Conservation (phyloP, 1,284 basidiomycete species). For the Rugiboletus extremiorientalis region DNA sequence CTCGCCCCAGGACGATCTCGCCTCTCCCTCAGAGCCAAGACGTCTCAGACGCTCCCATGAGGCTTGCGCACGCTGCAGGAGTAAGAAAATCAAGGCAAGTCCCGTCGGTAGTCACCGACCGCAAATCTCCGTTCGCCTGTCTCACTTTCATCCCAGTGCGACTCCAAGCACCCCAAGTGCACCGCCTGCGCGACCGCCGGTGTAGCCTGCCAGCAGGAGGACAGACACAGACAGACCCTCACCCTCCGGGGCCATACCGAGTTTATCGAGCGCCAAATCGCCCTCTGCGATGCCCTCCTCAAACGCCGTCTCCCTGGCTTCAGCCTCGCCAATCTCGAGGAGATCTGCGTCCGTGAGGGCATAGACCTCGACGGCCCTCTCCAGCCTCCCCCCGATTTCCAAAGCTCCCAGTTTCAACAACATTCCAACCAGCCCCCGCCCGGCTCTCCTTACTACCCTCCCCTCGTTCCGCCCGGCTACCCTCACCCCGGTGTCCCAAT, state of each 20-base stretch:
- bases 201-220: constrained; percentile 78
- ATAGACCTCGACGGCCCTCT: constrained; percentile 49
- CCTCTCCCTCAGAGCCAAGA: constrained; percentile 63
- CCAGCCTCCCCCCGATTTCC: constrained; percentile 29
- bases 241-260: constrained; percentile 80
- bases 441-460: constrained; percentile 37
- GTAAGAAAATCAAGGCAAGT: constrained; percentile 92
- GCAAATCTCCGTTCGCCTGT: constrained; percentile 63
- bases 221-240: constrained; percentile 78
- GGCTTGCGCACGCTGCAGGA: constrained; percentile 84
- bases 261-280: constrained; percentile 71
- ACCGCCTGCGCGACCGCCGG: constrained; percentile 78
- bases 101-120: constrained; percentile 81
- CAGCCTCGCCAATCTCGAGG: constrained; percentile 62
- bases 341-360: constrained; percentile 61
- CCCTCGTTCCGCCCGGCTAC: constrained; percentile 47
- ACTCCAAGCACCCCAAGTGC: constrained; percentile 82
- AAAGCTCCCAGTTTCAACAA: constrained; percentile 29
- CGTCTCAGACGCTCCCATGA: constrained; percentile 82
- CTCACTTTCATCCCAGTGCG: constrained; percentile 58
- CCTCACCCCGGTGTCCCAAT: constrained; percentile 43
- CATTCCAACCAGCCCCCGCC: constrained; percentile 35
- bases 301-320: constrained; percentile 69
- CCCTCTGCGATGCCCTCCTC: constrained; percentile 72
- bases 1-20: constrained; percentile 49